Evolutionary conservation across 805 yeast genomes (phyloP).

Genomic region (Candida sphagnicola): DNA sequence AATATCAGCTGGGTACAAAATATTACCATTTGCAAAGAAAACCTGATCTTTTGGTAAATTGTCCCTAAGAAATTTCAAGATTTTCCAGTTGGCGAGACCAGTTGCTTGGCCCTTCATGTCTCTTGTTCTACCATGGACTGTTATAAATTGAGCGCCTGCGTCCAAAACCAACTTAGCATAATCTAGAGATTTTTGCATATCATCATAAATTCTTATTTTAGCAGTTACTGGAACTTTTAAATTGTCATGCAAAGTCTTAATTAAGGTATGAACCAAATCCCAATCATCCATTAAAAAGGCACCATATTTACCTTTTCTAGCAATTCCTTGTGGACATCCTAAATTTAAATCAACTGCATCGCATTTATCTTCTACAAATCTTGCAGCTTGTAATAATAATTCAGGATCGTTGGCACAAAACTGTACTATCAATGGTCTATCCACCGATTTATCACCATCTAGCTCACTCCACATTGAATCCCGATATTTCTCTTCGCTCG

Average conservation of each 20-base stretch:
- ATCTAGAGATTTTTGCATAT: slow-evolving; percentile 72
- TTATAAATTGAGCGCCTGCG: slow-evolving; percentile 94
- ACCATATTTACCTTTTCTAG: slow-evolving; percentile 91
- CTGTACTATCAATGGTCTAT: slow-evolving; percentile 88
- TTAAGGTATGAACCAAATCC: slow-evolving; percentile 72
- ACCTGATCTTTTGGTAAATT: slow-evolving; percentile 77
- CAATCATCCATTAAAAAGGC: slow-evolving; percentile 97
- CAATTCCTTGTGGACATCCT: slow-evolving; percentile 99
- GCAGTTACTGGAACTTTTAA: slow-evolving; percentile 90
- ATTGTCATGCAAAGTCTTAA: slow-evolving; percentile 68
- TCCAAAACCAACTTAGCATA: slow-evolving; percentile 85
- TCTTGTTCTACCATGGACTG: slow-evolving; percentile 93
- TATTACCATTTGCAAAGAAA: slow-evolving; percentile 90
- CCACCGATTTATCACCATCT: slow-evolving; percentile 69
- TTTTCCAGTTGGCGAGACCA: slow-evolving; percentile 92
- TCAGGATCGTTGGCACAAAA: slow-evolving; percentile 97
- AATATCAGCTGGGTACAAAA: slow-evolving; percentile 85
- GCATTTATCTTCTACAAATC: slow-evolving; percentile 72
- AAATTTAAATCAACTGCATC: slow-evolving; percentile 95
- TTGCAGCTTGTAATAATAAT: slow-evolving; percentile 75
- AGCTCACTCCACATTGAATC: slow-evolving; percentile 61
- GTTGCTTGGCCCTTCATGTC: slow-evolving; percentile 98
- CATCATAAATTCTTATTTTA: slow-evolving; percentile 86
- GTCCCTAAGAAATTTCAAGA: slow-evolving; percentile 69
- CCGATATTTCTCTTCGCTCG: slow-evolving; percentile 78